Base-by-base conservation (phyloP, 768 basidiomycete species). In the Serendipita indica region DNA sequence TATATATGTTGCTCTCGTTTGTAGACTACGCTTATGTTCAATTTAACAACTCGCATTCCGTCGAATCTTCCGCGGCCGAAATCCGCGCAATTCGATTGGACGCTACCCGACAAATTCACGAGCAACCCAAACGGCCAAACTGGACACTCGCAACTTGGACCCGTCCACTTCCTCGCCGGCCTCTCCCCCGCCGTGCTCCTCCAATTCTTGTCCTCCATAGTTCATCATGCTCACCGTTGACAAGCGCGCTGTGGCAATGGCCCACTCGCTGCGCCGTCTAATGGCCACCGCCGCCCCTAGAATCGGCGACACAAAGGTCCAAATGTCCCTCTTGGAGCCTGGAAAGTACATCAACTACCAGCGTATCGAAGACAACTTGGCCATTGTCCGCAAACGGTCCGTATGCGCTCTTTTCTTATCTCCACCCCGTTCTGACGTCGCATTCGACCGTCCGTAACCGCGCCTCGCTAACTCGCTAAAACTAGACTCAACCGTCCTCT, bases 291-390 rank as follows among this genome's bases (percentile, higher is more conserved):
- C 77, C 67, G 76, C 80, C 3, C 76, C 82, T 45, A 77, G 86
- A 65, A 92, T 92, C 64, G 89, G 89, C 60, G 87, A 89, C 69
- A 89, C 84, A 61, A 89, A 89, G 73, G 89, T 92, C 59, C 72
- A 86, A 64, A 90, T 91, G 87, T 89, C 86, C 35, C 75, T 84
- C 63, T 79, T 90, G 63, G 89, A 91, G 71, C 81, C 83, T 68
- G 80, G 76, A 65, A 82, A 80, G 41, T 90, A 80, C 69, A 90
- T 92, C 72, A 92, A 92, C 80, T 91, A 92, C 72, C 89, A 92
- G 73, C 85, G 93, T 60, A 97, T 98, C 69, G 93, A 98, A 75
- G 92, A 97, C 72, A 97, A 93, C 77, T 85, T 98, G 62, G 82
- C 78, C 64, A 70, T 94, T 68, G 81, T 97, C 60, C 84, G 91